A percentile compares a stretch with the other conserved stretches of the same genome.
Evolutionary conservation across 192 early-diverging fungal species (phyloP).

Genomic region (Entrophospora sp.): DNA sequence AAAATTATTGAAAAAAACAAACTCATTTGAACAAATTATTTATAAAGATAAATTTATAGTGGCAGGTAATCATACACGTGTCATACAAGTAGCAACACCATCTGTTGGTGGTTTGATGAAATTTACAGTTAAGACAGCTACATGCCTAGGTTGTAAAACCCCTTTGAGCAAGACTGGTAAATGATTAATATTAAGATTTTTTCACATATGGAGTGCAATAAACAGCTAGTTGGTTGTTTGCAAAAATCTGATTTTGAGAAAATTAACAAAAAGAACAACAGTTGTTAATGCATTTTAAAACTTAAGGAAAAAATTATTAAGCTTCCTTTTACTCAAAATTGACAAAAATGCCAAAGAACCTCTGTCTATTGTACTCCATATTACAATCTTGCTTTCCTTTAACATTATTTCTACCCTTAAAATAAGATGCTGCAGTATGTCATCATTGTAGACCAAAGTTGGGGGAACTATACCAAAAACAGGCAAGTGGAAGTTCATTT

Average conservation of each 20-base stretch:
- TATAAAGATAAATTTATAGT: slow-evolving; percentile 29
- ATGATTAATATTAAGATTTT: not conserved
- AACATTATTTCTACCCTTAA: not conserved
- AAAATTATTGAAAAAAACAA: not conserved
- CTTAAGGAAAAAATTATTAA: too few relatives aligned
- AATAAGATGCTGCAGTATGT: slow-evolving; percentile 69
- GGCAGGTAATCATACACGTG: slow-evolving; percentile 62
- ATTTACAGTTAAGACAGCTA: slow-evolving; percentile 86
- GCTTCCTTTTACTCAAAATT: too few relatives aligned
- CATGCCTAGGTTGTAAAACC: slow-evolving; percentile 87
- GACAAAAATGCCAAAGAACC: too few relatives aligned
- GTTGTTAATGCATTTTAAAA: too few relatives aligned
- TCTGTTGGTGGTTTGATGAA: slow-evolving; percentile 86
- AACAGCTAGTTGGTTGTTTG: too few relatives aligned
- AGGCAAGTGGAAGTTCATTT: too few relatives aligned
- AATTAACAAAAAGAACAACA: too few relatives aligned
- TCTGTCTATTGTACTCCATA: too few relatives aligned
- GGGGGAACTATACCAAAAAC: slow-evolving; percentile 71
- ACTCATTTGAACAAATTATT: not conserved
- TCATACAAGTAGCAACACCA: slow-evolving; percentile 82
- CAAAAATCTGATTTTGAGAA: too few relatives aligned
- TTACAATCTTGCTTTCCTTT: too few relatives aligned
- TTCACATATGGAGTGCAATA: too few relatives aligned
- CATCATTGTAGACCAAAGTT: slow-evolving; percentile 59
- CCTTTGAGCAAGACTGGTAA: slow-evolving; percentile 59